Evolutionary conservation across 2,329 filamentous ascomycete genomes (phyloP).

Genomic region (Venturia pyrina): DNA sequence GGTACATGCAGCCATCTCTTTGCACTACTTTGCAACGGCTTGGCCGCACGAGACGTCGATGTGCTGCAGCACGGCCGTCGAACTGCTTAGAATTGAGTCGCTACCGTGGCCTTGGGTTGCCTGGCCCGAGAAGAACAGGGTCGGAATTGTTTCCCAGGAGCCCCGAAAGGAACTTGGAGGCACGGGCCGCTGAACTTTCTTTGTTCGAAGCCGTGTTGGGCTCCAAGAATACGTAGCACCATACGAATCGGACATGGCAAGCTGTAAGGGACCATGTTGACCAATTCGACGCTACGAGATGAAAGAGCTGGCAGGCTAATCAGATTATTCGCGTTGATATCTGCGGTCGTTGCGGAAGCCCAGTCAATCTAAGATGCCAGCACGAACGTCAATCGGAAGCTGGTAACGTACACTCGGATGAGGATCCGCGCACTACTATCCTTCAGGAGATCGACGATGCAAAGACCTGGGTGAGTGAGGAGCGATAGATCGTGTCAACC

Average conservation of each 20-base stretch:
- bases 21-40: background rate
- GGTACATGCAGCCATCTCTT: background rate
- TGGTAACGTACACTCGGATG: background rate
- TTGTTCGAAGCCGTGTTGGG: background rate
- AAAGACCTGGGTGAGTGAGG: background rate
- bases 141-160: background rate
- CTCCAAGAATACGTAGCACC: background rate
- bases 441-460: background rate
- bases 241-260: no score
- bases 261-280: background rate
- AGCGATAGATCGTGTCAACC: background rate
- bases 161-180: background rate
- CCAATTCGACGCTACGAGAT: background rate
- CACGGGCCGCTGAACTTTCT: background rate
- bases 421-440: background rate
- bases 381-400: background rate
- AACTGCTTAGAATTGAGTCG: background rate
- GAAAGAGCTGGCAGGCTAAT: no score
- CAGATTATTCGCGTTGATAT: background rate
- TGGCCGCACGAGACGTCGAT: background rate
- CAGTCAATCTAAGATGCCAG: background rate
- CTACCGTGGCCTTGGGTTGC: background rate
- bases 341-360: background rate
- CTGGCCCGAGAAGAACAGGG: background rate
- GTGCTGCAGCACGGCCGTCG: background rate